Conservation (phyloP, 768 basidiomycete genomes). For the Hemileccinum impolitum region DNA sequence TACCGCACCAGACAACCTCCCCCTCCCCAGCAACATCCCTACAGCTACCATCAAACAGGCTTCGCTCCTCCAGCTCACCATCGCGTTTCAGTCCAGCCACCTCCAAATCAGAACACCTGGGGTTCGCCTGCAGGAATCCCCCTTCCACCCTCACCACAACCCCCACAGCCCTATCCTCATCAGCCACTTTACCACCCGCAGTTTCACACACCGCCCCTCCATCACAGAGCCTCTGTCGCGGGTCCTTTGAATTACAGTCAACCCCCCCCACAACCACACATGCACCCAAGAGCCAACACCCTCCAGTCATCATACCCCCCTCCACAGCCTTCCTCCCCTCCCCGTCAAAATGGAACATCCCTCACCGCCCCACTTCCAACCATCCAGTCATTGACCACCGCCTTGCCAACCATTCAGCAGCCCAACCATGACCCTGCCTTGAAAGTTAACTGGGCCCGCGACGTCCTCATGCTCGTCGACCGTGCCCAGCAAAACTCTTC, state of each 20-base stretch:
- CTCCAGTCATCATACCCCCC: constrained; percentile 16
- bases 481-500: constrained; percentile 38
- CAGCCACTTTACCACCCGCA: constrained; percentile 21
- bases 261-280: constrained; percentile 22
- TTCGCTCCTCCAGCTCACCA: constrained; percentile 8
- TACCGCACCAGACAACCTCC: constrained; percentile 25
- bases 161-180: constrained; percentile 15
- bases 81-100: constrained; percentile 22
- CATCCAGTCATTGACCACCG: constrained; percentile 53
- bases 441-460: constrained; percentile 76
- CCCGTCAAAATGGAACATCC: constrained; percentile 28
- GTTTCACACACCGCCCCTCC: constrained; percentile 19
- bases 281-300: constrained; percentile 17
- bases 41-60: constrained; percentile 15
- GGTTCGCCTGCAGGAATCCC: constrained; percentile 18
- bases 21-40: constrained; percentile 13
- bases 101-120: constrained; percentile 23
- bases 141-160: constrained; percentile 20
- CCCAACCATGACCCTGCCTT: constrained; percentile 55
- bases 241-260: constrained; percentile 21
- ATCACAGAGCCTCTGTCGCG: constrained; percentile 22
- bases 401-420: constrained; percentile 48
- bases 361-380: constrained; percentile 70
- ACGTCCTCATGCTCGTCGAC: constrained; percentile 79
- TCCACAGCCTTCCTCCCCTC: constrained; percentile 23